Conservation (phyloP, 1,284 basidiomycete genomes). For the Leccinum pachyderme region DNA sequence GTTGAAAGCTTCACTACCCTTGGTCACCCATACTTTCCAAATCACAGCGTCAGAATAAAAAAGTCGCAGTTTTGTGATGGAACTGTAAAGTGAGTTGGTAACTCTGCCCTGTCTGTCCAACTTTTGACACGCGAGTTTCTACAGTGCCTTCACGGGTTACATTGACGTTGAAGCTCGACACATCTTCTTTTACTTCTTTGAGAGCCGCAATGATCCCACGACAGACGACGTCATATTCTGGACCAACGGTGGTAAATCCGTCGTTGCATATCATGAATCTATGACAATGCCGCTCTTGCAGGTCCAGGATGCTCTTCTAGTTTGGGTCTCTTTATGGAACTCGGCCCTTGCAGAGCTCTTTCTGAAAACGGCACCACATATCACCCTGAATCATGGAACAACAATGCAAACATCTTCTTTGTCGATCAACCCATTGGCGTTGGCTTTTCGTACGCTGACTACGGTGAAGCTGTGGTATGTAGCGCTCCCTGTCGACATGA, state of each 20-base stretch:
- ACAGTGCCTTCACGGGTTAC: slow-evolving; percentile 64
- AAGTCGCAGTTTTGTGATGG: slow-evolving; percentile 34
- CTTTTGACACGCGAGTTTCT: slow-evolving; percentile 29
- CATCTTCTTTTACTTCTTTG: slow-evolving; percentile 81
- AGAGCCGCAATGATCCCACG: slow-evolving; percentile 66
- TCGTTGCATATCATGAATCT: slow-evolving; percentile 30
- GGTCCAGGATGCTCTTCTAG: slow-evolving; percentile 30
- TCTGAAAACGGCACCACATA: slow-evolving; percentile 41
- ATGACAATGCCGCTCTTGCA: slow-evolving; percentile 3
- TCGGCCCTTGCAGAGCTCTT: slow-evolving; percentile 42
- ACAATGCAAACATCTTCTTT: slow-evolving; percentile 61
- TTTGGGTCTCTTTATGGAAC: slow-evolving; percentile 31
- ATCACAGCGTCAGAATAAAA: slow-evolving; percentile 55
- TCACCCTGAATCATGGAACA: slow-evolving; percentile 63
- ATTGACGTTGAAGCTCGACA: slow-evolving; percentile 64
- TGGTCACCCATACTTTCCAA: slow-evolving; percentile 51
- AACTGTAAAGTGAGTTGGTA: slow-evolving; percentile 29
- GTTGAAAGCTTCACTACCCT: slow-evolving; percentile 47
- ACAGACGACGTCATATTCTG: slow-evolving; percentile 68
- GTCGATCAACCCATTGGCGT: slow-evolving; percentile 71
- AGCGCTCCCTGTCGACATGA: background rate
- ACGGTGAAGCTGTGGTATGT: slow-evolving; percentile 52
- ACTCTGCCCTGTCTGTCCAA: background rate
- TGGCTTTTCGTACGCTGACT: slow-evolving; percentile 66
- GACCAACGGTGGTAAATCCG: slow-evolving; percentile 42